Evolutionary conservation across 2,329 filamentous ascomycete genomes (phyloP).

Genomic region (Fusarium napiforme): DNA sequence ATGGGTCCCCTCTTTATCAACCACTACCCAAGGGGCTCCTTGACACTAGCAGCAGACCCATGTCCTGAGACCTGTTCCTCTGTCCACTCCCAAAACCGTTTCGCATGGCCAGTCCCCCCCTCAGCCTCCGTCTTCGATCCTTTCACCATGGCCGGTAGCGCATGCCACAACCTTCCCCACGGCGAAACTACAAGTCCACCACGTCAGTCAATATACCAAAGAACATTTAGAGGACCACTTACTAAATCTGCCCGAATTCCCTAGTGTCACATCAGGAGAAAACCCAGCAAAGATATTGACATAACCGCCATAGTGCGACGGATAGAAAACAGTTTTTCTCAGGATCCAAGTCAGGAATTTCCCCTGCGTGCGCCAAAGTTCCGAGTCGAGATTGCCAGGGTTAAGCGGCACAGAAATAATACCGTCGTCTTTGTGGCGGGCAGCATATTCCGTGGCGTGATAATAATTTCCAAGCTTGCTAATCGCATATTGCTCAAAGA

Average conservation of each 20-base stretch:
- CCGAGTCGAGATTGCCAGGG: slow-evolving; percentile 54
- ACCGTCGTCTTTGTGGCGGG: slow-evolving; percentile 43
- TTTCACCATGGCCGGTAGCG: slow-evolving; percentile 45
- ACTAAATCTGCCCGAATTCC: slow-evolving; percentile 34
- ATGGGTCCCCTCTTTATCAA: rapidly evolving
- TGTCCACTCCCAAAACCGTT: slow-evolving; percentile 54
- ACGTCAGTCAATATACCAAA: neutral
- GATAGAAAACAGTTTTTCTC: slow-evolving; percentile 38
- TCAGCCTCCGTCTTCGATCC: slow-evolving; percentile 46
- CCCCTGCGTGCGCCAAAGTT: slow-evolving; percentile 49
- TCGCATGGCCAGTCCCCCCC: slow-evolving; percentile 49
- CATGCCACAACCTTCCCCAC: slow-evolving; percentile 50
- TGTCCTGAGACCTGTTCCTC: slow-evolving; percentile 42
- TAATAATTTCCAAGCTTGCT: slow-evolving; percentile 50
- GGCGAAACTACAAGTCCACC: slow-evolving; percentile 46
- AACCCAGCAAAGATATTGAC: slow-evolving; percentile 60
- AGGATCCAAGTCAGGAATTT: slow-evolving; percentile 28
- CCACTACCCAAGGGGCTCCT: neutral
- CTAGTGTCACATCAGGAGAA: slow-evolving; percentile 55
- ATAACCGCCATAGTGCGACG: slow-evolving; percentile 56
- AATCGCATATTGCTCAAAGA: slow-evolving; percentile 39
- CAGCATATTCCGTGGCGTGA: slow-evolving; percentile 47
- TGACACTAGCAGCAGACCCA: neutral
- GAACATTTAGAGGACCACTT: neutral
- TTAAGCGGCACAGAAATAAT: slow-evolving; percentile 50